Evolutionary conservation across 495 filamentous ascomycete genomes (phyloP).

Genomic region (Podospora anserina): DNA sequence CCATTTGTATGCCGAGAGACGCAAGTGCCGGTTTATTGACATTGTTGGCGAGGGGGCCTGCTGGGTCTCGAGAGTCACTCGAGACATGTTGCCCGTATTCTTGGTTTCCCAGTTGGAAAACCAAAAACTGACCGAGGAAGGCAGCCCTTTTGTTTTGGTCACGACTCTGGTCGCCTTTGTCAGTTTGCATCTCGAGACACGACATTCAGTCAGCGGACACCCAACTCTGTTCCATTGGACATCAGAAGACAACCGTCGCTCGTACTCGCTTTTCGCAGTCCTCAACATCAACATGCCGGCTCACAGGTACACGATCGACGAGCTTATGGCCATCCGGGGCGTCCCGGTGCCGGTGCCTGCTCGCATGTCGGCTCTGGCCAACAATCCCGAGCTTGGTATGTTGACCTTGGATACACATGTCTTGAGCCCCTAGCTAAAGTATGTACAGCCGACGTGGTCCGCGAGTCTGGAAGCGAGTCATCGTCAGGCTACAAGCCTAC

Average conservation of each 20-base stretch:
- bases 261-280: constrained; percentile 36
- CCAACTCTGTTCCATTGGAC: constrained; percentile 36
- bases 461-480: constrained; percentile 23
- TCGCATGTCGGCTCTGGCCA: constrained; percentile 22
- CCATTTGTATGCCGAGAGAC: neutral
- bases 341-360: neutral
- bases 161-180: constrained; percentile 27
- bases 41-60: neutral
- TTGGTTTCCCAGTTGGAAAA: constrained; percentile 38
- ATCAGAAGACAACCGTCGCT: constrained; percentile 23
- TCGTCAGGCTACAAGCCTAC: constrained; percentile 11
- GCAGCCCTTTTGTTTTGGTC: constrained; percentile 23
- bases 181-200: neutral
- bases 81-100: constrained; percentile 25
- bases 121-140: constrained; percentile 31
- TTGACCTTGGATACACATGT: neutral
- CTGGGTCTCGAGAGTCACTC: neutral
- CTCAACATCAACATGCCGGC: constrained; percentile 34
- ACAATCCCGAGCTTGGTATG: constrained; percentile 38
- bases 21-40: neutral
- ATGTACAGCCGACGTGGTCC: constrained; percentile 27
- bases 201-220: constrained; percentile 5
- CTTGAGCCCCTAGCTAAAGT: constrained; percentile 3
- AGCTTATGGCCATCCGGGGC: constrained; percentile 38
- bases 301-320: constrained; percentile 34